Conservation (phyloP, 306 rosid species). For the Neltuma alba region DNA sequence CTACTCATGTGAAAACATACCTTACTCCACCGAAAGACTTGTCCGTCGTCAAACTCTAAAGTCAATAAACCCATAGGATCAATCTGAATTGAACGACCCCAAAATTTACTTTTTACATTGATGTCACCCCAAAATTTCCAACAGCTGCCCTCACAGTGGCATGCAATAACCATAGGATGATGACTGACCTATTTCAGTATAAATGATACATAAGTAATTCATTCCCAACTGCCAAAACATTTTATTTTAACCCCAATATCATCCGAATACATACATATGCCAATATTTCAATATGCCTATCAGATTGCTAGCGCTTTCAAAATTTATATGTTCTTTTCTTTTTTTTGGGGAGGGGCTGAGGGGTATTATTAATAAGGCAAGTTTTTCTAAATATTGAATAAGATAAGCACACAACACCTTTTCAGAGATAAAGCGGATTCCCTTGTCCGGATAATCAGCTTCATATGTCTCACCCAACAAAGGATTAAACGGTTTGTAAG, state of each 20-base stretch:
- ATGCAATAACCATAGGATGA: too few species aligned
- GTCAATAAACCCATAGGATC: slow-evolving; percentile 88
- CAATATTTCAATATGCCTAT: background rate
- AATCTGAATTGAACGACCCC: slow-evolving; percentile 97
- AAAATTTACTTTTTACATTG: slow-evolving; percentile 85
- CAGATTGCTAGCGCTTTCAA: background rate
- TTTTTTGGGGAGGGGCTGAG: too few species aligned
- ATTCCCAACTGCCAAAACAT: slow-evolving; percentile 26
- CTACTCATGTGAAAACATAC: slow-evolving; percentile 39
- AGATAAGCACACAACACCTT: slow-evolving; percentile 55
- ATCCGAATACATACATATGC: background rate
- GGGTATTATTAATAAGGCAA: background rate
- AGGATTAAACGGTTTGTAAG: slow-evolving; percentile 95
- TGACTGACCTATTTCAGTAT: too few species aligned
- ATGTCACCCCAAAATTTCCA: slow-evolving; percentile 96
- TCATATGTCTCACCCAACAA: slow-evolving; percentile 93
- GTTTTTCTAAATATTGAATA: background rate
- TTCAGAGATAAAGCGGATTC: slow-evolving; percentile 82
- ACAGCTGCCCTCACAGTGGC: slow-evolving; percentile 80
- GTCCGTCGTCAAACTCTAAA: slow-evolving; percentile 88
- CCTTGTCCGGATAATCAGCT: slow-evolving; percentile 90
- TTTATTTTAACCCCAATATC: background rate
- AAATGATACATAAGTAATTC: slow-evolving; percentile 25
- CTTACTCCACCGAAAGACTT: slow-evolving; percentile 88
- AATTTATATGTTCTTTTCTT: background rate